Conservation (phyloP, 2,329 filamentous ascomycete genomes). For the Botryosphaeria dothidea region DNA sequence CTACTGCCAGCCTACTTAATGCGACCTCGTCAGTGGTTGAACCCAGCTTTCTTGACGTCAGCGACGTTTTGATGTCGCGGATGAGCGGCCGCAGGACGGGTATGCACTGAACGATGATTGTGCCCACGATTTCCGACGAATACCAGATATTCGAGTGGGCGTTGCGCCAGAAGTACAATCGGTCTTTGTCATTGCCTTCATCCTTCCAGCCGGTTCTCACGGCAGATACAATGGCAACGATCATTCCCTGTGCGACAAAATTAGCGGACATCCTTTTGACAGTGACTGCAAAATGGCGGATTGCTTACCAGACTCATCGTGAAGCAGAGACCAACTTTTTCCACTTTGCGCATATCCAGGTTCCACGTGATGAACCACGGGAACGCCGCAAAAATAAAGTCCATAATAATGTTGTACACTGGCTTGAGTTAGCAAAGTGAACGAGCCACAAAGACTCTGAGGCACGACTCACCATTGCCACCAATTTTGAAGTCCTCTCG, state of each 20-base stretch:
- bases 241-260: constrained; percentile 37
- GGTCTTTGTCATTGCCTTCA: constrained; percentile 47
- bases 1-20: not conserved
- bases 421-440: constrained; percentile 20
- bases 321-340: constrained; percentile 53
- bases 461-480: constrained; percentile 47
- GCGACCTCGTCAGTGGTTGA: constrained; percentile 23
- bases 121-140: constrained; percentile 55
- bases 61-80: constrained; percentile 41
- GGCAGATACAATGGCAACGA: constrained; percentile 52
- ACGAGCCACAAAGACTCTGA: not conserved
- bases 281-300: not conserved
- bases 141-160: constrained; percentile 52
- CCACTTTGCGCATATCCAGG: constrained; percentile 49
- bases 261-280: no score
- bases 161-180: constrained; percentile 52
- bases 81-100: constrained; percentile 54
- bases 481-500: constrained; percentile 51
- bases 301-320: constrained; percentile 48
- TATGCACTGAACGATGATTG: constrained; percentile 58
- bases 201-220: constrained; percentile 54
- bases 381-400: constrained; percentile 53
- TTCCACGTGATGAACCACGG: constrained; percentile 54
- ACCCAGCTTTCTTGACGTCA: constrained; percentile 37
- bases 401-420: constrained; percentile 58